Evolutionary conservation across 208 protist species (phyloP), one percentile per base, ranked within the genome.

Genomic region (Acanthamoeba culbertsoni): DNA sequence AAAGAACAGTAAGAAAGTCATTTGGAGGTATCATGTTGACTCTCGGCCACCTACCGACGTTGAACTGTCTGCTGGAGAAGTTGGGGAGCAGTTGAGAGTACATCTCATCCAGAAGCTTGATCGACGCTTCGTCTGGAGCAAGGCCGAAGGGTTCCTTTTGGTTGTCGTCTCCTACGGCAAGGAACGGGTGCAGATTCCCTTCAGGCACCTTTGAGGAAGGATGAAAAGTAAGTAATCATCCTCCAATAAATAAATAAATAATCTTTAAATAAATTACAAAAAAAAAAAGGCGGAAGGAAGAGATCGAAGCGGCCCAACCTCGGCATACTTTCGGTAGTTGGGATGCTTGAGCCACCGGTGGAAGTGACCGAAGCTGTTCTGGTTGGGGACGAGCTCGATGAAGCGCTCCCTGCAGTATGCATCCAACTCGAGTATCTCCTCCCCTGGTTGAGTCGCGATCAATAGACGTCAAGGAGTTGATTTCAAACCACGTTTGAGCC

Each of bases 281-380:
- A 43, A 10, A 33, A 6, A 79, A 79, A 18, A 79, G 7, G 2
- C 42, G 23, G 26, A 18, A 79, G 7, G 2, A 23, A 43, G 26
- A 79, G 42, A 79, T 4, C 7, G 26, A 0, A 14, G 26, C 31
- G 37, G 16, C 18, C 6, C 7, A 16, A 89, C 79, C 79, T 89
- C 79, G 2, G 79, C 79, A 33, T 89, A 89, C 79, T 89, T 55
- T 16, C 55, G 14, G 46, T 89, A 89, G 46, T 14, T 26, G 16
- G 42, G 23, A 37, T 65, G 79, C 79, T 89, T 89, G 46, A 89
- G 79, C 79, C 79, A 89, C 31, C 79, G 1, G 40, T 89, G 79
- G 48, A 89, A 89, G 55, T 89, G 79, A 4, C 79, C 79, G 37
- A 89, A 89, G 55, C 79, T 89, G 79, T 89, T 89, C 40, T 89